Base-by-base conservation (phyloP, 345 rosid species). In the Salix brachista region DNA sequence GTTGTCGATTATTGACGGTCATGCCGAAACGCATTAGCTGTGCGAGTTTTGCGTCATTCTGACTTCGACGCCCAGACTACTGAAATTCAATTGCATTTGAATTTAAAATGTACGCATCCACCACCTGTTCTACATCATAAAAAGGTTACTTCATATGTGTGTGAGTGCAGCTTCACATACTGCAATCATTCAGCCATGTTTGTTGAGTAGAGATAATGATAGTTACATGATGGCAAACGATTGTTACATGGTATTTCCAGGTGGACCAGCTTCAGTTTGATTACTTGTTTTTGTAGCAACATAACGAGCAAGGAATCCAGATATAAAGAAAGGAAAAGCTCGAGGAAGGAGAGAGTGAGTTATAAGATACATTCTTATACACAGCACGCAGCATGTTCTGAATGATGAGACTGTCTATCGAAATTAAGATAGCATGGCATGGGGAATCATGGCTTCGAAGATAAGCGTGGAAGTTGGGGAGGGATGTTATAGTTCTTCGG, bases 361-460 rank as follows among this genome's bases (percentile, higher is more conserved):
- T n/a, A 10, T n/a, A 58, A 23, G 62, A 58, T 3, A 58, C 62
- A 3, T 58, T 8, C 14, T 8, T 58, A 10, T 4, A 58, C 11
- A 11, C 13, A 3, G 28, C 64, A 58, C 1, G 13, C 4, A 58
- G 64, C 64, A 58, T 58, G 64, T n/a, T 58, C 64, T 10, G 12
- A 21, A n/a, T 56, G 62, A 56, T 56, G 62, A 56, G 62, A 56
- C 62, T 56, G 3, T 9, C 9, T n/a, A 56, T 56, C 62, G 11
- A 56, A 56, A 34, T 34, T 34, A 34, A 23, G 28, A 11, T 58
- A 58, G 64, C 64, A 58, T 3, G 23, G 25, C 62, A n/a, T 9
- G 62, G 66, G 58, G 69, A 60, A 52, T 16, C 79, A 70, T 83
- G 70, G 69, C 88, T 82, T 85, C 78, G 84, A 85, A 83, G 85